Evolutionary conservation across 768 basidiomycete species (phyloP).

Genomic region (Amanita phalloides): DNA sequence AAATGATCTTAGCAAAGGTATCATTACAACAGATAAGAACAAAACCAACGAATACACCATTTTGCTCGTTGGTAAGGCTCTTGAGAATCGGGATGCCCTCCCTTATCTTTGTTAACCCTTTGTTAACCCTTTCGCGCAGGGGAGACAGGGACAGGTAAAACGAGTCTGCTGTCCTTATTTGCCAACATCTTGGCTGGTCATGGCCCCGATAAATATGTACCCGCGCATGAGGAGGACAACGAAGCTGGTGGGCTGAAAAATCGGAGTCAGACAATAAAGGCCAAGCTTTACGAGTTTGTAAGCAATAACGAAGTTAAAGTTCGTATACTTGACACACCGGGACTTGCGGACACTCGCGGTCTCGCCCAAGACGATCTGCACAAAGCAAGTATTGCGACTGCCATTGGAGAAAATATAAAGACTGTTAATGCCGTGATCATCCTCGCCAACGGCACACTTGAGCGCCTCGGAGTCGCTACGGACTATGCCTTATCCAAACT

Average conservation of each 20-base stretch:
- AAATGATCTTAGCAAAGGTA: neutral
- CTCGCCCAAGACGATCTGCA: conserved; percentile 14
- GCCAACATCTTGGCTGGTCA: conserved; percentile 9
- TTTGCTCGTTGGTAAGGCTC: neutral
- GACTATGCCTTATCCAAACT: conserved; percentile 15
- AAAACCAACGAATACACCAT: neutral
- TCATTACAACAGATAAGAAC: neutral
- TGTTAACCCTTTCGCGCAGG: conserved; percentile 3
- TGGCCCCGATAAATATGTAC: neutral
- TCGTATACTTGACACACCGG: conserved; percentile 18
- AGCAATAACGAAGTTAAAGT: conserved; percentile 8
- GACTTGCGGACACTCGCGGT: conserved; percentile 18
- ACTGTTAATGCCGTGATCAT: conserved; percentile 16
- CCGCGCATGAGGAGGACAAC: conserved; percentile 3
- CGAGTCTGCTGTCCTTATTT: conserved; percentile 8
- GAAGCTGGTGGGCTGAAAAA: conserved; percentile 7
- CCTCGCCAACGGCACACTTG: conserved; percentile 17
- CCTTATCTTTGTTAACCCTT: too few relatives aligned
- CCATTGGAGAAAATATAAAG: conserved; percentile 10
- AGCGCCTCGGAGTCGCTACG: conserved; percentile 13
- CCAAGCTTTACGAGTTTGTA: conserved; percentile 6
- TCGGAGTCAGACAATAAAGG: conserved; percentile 8
- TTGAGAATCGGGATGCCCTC: too few relatives aligned
- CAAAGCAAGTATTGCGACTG: conserved; percentile 14
- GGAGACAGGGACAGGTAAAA: conserved; percentile 12